Evolutionary conservation across 2,329 filamentous ascomycete species (phyloP).

Genomic region (Cytospora chrysosperma): DNA sequence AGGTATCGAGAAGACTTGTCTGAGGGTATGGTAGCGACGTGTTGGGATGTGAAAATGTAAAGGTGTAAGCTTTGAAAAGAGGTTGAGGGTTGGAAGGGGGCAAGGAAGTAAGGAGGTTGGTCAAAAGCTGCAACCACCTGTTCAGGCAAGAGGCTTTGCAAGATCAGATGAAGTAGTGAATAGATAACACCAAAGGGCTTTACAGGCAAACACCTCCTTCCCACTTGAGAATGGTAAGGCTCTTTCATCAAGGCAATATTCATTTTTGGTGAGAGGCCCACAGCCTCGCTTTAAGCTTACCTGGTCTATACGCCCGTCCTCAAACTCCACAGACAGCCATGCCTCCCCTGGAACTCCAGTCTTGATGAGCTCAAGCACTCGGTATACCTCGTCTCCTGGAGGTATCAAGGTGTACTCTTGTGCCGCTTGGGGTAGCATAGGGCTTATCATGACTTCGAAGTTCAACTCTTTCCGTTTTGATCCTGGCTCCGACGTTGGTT

Average conservation of each 20-base stretch:
- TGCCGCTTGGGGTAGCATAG: slow-evolving; percentile 29
- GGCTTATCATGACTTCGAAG: slow-evolving; percentile 34
- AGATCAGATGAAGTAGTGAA: background rate
- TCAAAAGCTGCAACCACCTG: background rate
- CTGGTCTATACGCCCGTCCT: slow-evolving; percentile 44
- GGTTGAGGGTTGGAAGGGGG: background rate
- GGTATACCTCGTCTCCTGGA: slow-evolving; percentile 40
- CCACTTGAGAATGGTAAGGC: background rate
- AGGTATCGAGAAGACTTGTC: background rate
- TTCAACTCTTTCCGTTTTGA: background rate
- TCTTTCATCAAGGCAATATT: background rate
- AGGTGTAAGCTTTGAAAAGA: background rate
- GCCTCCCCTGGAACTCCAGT: slow-evolving; percentile 28
- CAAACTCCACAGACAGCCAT: slow-evolving; percentile 43
- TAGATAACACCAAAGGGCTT: background rate
- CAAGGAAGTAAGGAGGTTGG: background rate
- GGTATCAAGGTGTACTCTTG: slow-evolving; percentile 26
- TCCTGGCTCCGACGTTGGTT: slow-evolving; percentile 21
- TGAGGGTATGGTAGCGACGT: too few species aligned
- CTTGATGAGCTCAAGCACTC: slow-evolving; percentile 35
- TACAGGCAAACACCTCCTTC: background rate
- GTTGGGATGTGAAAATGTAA: background rate
- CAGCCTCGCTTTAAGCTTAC: slow-evolving; percentile 37
- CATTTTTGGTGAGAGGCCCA: background rate
- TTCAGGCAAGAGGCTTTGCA: background rate